Percentiles rank a stretch among this genome's conserved stretches.
Evolutionary conservation across 1,139 yeast genomes (phyloP).

Genomic region (Wickerhamomyces sp.): DNA sequence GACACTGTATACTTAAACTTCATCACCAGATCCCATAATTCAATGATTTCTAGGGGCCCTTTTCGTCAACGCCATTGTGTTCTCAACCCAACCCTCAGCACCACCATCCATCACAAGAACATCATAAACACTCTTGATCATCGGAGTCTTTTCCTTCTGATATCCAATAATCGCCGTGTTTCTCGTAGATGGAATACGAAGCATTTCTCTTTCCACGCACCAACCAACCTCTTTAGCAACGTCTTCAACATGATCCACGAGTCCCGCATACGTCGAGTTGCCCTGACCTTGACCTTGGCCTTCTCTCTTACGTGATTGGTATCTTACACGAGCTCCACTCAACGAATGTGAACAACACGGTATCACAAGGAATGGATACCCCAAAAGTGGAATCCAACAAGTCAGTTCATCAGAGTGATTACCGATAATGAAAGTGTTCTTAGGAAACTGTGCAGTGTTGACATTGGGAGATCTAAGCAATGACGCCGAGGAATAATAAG

Average conservation of each 20-base stretch:
- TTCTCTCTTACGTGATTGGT: conserved; percentile 35
- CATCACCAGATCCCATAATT: background rate
- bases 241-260: conserved; percentile 80
- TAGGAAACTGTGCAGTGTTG: conserved; percentile 61
- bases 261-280: conserved; percentile 57
- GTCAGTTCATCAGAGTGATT: conserved; percentile 95
- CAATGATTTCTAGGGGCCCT: conserved; percentile 22
- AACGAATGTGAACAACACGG: conserved; percentile 94
- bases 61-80: conserved; percentile 61
- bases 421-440: conserved; percentile 78
- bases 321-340: conserved; percentile 70
- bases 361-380: conserved; percentile 82
- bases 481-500: conserved; percentile 24
- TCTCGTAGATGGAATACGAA: conserved; percentile 91
- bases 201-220: conserved; percentile 79
- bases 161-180: conserved; percentile 86
- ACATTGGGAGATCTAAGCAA: conserved; percentile 55
- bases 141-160: conserved; percentile 24
- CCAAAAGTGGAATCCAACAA: conserved; percentile 89
- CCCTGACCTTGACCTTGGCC: conserved; percentile 20
- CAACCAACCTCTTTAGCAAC: conserved; percentile 71
- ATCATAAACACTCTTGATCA: conserved; percentile 43
- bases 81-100: conserved; percentile 86
- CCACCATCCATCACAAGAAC: conserved; percentile 74
- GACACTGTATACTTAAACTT: too few species aligned